Conservation (phyloP, 495 filamentous ascomycete species). For the Neurospora cerealis region DNA sequence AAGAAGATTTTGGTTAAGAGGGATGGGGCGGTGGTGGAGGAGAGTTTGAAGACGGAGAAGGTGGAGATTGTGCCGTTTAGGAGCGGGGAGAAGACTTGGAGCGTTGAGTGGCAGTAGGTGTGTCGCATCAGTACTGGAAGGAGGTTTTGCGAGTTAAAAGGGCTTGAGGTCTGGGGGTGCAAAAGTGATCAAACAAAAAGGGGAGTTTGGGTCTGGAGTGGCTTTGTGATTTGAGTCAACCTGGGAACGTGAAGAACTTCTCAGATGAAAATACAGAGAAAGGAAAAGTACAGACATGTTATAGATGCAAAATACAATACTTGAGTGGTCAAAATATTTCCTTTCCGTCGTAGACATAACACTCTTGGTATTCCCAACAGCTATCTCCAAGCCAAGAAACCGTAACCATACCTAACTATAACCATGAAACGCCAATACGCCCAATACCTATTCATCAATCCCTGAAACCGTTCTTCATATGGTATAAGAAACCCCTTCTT, state of each 20-base stretch:
- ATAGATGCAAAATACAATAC: too few relatives aligned
- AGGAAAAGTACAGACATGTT: too few relatives aligned
- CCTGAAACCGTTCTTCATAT: not conserved
- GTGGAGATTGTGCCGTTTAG: slow-evolving; percentile 64
- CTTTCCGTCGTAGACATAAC: too few relatives aligned
- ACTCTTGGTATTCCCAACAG: not conserved
- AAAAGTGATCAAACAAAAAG: not conserved
- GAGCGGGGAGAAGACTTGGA: slow-evolving; percentile 57
- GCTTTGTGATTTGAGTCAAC: not conserved
- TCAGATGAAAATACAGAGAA: too few relatives aligned
- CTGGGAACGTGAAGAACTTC: too few relatives aligned
- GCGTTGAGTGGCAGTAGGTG: slow-evolving; percentile 32
- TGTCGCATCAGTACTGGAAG: not conserved
- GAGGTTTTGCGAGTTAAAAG: not conserved
- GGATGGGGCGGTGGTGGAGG: slow-evolving; percentile 15
- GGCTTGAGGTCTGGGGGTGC: not conserved
- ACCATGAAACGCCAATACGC: not conserved
- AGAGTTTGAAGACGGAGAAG: slow-evolving; percentile 25
- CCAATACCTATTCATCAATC: not conserved
- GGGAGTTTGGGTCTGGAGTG: not conserved
- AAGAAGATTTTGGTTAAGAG: slow-evolving; percentile 14
- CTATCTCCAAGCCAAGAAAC: not conserved
- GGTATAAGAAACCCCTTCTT: not conserved
- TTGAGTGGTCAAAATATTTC: too few relatives aligned
- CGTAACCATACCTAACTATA: not conserved